Conservation (phyloP, 495 filamentous ascomycete genomes). For the Penicillium argentinense region DNA sequence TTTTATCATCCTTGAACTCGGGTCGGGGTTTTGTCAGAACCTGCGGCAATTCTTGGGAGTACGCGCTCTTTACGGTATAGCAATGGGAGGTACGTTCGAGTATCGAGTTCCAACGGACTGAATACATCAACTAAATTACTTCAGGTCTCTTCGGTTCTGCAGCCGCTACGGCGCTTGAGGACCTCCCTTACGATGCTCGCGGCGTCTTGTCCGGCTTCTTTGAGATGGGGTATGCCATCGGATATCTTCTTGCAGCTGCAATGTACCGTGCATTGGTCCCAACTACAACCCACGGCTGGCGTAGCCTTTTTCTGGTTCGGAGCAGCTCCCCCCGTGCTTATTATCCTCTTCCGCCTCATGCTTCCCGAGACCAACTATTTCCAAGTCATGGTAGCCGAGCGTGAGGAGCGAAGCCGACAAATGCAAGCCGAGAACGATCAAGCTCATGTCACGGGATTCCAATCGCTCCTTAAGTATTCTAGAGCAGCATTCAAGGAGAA, state of each 20-base stretch:
- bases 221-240: slow-evolving; percentile 75
- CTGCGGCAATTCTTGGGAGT: slow-evolving; percentile 69
- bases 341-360: slow-evolving; percentile 66
- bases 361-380: slow-evolving; percentile 64
- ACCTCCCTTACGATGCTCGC: slow-evolving; percentile 66
- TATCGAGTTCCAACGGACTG: too few species aligned
- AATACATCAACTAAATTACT: neutral
- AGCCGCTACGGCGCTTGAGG: slow-evolving; percentile 74
- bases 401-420: slow-evolving; percentile 24
- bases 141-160: slow-evolving; percentile 69
- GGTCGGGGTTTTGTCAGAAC: slow-evolving; percentile 67
- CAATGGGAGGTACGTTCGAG: slow-evolving; percentile 77
- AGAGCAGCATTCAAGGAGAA: slow-evolving; percentile 28
- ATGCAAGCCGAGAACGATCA: neutral
- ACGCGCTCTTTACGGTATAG: slow-evolving; percentile 70
- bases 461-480: slow-evolving; percentile 26
- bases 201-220: slow-evolving; percentile 71
- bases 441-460: slow-evolving; percentile 11
- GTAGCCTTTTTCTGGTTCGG: slow-evolving; percentile 78
- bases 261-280: slow-evolving; percentile 66
- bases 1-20: slow-evolving; percentile 70
- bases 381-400: slow-evolving; percentile 32
- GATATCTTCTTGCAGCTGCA: slow-evolving; percentile 69
- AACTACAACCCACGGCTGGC: slow-evolving; percentile 63
- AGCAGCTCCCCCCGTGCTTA: slow-evolving; percentile 66